A percentile compares a stretch with the other conserved stretches of the same genome.
These are phyloP conservation scores for Dovyalis caffra DNA, from an alignment of 345 rosid genomes.

Conservation along the genomic window DNA sequence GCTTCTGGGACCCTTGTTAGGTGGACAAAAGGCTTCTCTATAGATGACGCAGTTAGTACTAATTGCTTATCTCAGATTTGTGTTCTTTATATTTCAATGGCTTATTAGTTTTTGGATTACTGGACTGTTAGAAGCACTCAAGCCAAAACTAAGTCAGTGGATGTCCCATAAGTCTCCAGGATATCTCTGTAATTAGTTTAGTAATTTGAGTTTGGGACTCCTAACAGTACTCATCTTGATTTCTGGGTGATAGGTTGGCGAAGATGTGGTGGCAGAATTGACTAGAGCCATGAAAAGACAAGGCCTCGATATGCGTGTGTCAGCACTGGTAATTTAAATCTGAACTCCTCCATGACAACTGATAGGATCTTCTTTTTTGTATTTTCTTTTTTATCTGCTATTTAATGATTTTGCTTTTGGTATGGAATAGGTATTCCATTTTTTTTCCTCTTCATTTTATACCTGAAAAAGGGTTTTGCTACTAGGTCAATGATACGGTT, in stretches of 20 bases:
- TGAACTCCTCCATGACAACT: neutral
- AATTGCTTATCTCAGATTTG: slow-evolving; percentile 9
- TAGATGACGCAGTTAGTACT: slow-evolving; percentile 62
- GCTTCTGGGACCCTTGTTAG: slow-evolving; percentile 75
- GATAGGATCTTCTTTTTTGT: neutral
- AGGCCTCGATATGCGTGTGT: slow-evolving; percentile 73
- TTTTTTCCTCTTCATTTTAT: neutral
- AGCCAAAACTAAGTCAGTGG: neutral
- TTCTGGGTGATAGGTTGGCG: slow-evolving; percentile 58
- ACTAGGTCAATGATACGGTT: slow-evolving; percentile 90
- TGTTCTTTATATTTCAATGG: neutral
- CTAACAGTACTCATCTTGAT: neutral
- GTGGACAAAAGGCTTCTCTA: slow-evolving; percentile 96
- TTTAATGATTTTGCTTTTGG: neutral
- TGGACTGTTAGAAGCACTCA: slow-evolving; percentile 3
- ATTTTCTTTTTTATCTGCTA: neutral
- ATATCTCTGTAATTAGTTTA: neutral
- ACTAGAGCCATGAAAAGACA: slow-evolving; percentile 66
- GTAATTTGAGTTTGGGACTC: neutral
- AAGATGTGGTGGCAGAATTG: slow-evolving; percentile 83
- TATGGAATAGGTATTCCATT: neutral
- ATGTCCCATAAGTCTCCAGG: neutral
- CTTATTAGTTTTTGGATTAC: neutral
- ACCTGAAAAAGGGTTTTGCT: slow-evolving; percentile 5
- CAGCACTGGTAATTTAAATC: slow-evolving; percentile 74